These are phyloP conservation scores for Trichoderma oligosporum DNA, from an alignment of 2,329 filamentous ascomycete genomes.

Conservation along the genomic window DNA sequence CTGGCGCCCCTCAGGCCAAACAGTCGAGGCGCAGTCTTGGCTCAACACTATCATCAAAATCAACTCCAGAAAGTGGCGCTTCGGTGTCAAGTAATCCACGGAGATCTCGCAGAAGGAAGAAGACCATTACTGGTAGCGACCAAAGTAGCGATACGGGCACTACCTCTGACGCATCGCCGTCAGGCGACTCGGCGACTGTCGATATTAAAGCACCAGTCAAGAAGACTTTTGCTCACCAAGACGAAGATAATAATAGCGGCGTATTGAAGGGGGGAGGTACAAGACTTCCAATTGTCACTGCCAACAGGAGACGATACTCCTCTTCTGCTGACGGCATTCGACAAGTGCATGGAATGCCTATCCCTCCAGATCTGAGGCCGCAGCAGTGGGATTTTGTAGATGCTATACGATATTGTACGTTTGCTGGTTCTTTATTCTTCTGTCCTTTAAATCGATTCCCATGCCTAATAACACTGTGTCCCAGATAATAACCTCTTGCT, in stretches of 20 bases:
- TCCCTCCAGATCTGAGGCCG: slow-evolving; percentile 15
- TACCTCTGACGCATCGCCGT: neutral
- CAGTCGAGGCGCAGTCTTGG: neutral
- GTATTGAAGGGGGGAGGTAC: neutral
- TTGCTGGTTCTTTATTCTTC: neutral
- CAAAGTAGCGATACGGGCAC: slow-evolving; percentile 11
- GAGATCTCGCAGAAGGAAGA: neutral
- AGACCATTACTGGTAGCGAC: neutral
- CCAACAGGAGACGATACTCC: neutral
- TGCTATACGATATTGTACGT: slow-evolving; percentile 12
- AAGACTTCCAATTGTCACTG: neutral
- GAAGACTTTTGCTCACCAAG: neutral
- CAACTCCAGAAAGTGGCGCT: neutral
- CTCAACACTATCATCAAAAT: neutral
- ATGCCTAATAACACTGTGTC: neutral
- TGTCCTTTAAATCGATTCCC: neutral
- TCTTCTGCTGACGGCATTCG: neutral
- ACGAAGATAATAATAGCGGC: neutral
- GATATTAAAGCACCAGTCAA: neutral
- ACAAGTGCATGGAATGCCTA: neutral
- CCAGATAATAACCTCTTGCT: slow-evolving; percentile 10
- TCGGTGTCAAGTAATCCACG: neutral
- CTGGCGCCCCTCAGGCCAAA: neutral
- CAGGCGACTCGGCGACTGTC: neutral
- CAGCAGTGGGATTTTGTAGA: slow-evolving; percentile 16